phyloP scores from a whole-genome alignment of 192 early-diverging fungal genomes.

The Podila epigama region DNA sequence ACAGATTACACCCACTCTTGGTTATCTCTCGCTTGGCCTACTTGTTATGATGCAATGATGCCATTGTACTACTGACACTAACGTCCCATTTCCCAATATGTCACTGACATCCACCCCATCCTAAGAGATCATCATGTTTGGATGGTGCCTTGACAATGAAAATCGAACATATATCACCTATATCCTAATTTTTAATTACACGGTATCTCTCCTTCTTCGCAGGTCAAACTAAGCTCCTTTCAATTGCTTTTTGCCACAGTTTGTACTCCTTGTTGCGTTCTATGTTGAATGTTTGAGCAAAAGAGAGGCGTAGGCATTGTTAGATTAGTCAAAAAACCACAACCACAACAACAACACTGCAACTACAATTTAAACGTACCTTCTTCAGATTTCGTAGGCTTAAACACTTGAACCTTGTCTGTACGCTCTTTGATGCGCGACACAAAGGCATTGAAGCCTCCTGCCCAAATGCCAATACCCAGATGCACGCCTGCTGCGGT shows the following conservation, averaged over 20 bases:
- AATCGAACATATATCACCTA: neutral
- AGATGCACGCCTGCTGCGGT: conserved; percentile 85
- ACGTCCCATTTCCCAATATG: too few relatives aligned
- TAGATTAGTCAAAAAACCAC: neutral
- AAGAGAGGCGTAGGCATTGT: neutral
- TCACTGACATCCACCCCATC: too few relatives aligned
- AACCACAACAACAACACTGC: too few relatives aligned
- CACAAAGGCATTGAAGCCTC: conserved; percentile 42
- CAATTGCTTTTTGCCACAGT: conserved; percentile 81
- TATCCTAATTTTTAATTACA: neutral
- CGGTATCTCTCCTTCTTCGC: neutral
- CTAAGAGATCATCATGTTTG: too few relatives aligned
- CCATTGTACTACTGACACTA: too few relatives aligned
- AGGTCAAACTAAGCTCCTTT: conserved; percentile 68
- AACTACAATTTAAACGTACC: too few relatives aligned
- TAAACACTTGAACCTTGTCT: conserved; percentile 19
- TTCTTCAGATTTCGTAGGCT: conserved; percentile 8
- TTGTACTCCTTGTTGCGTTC: conserved; percentile 67
- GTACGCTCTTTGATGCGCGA: conserved; percentile 7
- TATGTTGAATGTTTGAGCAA: conserved; percentile 17
- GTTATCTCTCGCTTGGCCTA: too few relatives aligned
- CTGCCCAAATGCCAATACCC: conserved; percentile 51
- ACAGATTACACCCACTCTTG: too few relatives aligned
- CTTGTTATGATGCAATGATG: too few relatives aligned
- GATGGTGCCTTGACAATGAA: too few relatives aligned